Conservation (phyloP, 192 early-diverging fungal genomes). For the Mortierella alpina region DNA sequence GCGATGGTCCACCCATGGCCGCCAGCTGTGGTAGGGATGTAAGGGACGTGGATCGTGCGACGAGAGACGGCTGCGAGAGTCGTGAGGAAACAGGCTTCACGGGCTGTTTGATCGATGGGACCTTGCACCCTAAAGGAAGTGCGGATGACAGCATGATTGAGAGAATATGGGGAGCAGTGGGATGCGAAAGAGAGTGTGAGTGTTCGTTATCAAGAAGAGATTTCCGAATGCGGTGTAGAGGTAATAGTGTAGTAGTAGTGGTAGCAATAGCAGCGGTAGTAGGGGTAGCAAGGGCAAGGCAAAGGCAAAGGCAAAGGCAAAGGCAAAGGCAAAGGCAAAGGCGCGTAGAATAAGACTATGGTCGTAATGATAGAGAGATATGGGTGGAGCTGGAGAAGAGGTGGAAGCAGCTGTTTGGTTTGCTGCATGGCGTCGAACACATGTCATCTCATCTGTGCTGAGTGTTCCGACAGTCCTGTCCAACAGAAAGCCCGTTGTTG, state of each 20-base stretch:
- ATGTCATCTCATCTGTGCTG: too few relatives aligned
- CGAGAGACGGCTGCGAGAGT: background rate
- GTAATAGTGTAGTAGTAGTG: background rate
- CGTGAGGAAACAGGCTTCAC: background rate
- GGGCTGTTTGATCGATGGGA: constrained; percentile 5
- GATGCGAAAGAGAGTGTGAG: background rate
- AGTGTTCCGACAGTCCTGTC: too few relatives aligned
- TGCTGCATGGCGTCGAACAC: too few relatives aligned
- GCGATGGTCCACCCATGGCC: background rate
- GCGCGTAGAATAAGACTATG: background rate
- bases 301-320: background rate
- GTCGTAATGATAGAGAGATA: background rate
- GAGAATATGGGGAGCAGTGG: background rate
- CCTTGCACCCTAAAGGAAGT: constrained; percentile 21
- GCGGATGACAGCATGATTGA: background rate
- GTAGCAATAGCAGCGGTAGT: background rate
- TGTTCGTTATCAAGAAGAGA: background rate
- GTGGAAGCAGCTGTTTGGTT: too few relatives aligned
- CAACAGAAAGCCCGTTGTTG: too few relatives aligned
- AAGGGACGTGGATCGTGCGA: constrained; percentile 24
- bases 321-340: background rate
- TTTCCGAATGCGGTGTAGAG: constrained; percentile 1
- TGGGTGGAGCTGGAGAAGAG: background rate
- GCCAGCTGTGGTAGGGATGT: constrained; percentile 18
- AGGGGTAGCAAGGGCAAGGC: background rate